phyloP scores from a whole-genome alignment of 441 rosid species.

The Gossypium laxum region DNA sequence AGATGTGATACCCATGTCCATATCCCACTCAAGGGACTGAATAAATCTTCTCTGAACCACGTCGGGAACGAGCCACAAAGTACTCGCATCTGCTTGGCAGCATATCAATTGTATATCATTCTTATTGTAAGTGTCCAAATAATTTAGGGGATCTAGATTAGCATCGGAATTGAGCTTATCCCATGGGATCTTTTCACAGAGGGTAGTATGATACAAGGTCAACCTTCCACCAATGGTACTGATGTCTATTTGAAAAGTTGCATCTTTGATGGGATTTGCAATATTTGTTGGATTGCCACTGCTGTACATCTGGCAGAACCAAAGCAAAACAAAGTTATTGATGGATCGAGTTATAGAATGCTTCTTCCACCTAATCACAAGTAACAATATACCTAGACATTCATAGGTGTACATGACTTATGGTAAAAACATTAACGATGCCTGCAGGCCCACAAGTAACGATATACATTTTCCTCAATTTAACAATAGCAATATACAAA shows the following conservation, averaged over 20 bases:
- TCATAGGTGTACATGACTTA: not conserved
- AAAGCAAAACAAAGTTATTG: not conserved
- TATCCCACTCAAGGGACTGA: constrained; percentile 67
- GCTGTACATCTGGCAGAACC: constrained; percentile 79
- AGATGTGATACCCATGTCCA: constrained; percentile 60
- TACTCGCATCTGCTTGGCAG: constrained; percentile 90
- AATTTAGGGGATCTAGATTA: constrained; percentile 62
- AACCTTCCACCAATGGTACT: constrained; percentile 76
- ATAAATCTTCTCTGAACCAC: constrained; percentile 65
- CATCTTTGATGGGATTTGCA: constrained; percentile 96
- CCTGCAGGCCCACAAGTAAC: not conserved
- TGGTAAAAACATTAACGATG: not conserved
- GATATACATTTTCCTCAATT: not conserved
- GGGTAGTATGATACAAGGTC: constrained; percentile 82
- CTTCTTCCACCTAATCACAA: not conserved
- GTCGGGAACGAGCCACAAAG: constrained; percentile 80
- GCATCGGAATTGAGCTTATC: constrained; percentile 41
- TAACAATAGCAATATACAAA: not conserved
- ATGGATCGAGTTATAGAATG: not conserved
- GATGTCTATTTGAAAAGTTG: constrained; percentile 73
- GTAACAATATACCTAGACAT: not conserved
- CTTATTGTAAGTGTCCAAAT: constrained; percentile 63
- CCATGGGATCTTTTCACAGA: constrained; percentile 81
- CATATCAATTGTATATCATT: constrained; percentile 91
- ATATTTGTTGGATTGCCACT: constrained; percentile 98